Conservation (phyloP, 1,284 basidiomycete genomes). For the Ustilago trichophora region DNA sequence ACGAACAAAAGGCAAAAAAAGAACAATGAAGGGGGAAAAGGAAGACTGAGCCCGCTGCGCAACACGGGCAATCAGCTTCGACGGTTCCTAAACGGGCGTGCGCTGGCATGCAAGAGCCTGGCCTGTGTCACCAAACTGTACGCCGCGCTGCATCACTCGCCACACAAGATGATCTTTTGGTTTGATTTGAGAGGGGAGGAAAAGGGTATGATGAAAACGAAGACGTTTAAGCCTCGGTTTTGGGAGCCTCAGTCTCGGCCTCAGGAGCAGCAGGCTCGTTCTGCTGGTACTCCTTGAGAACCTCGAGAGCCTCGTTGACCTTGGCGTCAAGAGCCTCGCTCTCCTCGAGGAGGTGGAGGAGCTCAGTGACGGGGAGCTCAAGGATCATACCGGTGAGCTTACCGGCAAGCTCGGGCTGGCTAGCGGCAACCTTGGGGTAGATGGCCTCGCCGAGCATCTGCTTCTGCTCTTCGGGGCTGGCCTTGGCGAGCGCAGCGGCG, state of each 20-base stretch:
- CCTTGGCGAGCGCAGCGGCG: slow-evolving; percentile 64
- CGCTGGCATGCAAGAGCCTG: too few relatives aligned
- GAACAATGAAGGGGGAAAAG: neutral
- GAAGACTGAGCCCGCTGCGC: too few relatives aligned
- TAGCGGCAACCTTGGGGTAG: slow-evolving; percentile 65
- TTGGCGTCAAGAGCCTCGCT: slow-evolving; percentile 63
- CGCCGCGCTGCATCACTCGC: slow-evolving; percentile 1
- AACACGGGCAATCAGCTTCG: too few relatives aligned
- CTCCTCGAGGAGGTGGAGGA: slow-evolving; percentile 66
- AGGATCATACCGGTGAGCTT: slow-evolving; percentile 67
- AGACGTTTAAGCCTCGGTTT: slow-evolving; percentile 37
- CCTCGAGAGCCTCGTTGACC: slow-evolving; percentile 65
- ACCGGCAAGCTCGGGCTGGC: slow-evolving; percentile 64
- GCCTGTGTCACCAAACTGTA: too few relatives aligned
- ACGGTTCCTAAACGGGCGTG: neutral
- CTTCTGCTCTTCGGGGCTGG: slow-evolving; percentile 67
- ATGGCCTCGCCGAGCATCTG: slow-evolving; percentile 67
- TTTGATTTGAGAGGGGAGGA: neutral
- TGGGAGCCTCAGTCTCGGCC: slow-evolving; percentile 33
- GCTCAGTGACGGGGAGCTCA: slow-evolving; percentile 65
- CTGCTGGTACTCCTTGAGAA: slow-evolving; percentile 65
- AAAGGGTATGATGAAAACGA: neutral
- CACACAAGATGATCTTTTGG: slow-evolving; percentile 23
- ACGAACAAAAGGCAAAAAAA: slow-evolving; percentile 6
- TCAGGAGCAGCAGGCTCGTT: slow-evolving; percentile 36